phyloP scores from a whole-genome alignment of 2,329 filamentous ascomycete species.

The Venturia effusa region DNA sequence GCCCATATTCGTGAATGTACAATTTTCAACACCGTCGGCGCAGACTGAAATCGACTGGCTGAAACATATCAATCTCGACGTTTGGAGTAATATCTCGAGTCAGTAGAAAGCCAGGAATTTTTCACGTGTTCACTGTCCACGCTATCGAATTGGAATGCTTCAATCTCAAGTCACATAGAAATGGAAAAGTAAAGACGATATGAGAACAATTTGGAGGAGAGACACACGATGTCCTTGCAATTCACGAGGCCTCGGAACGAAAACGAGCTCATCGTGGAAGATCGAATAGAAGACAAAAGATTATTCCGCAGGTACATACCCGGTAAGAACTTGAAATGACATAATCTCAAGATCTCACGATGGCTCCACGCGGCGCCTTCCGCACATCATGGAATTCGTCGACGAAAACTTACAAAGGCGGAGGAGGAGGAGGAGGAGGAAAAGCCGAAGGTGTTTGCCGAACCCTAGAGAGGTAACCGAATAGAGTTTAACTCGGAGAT shows the following conservation, averaged over 20 bases:
- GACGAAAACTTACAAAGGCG: neutral
- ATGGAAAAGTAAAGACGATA: neutral
- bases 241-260: neutral
- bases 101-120: too few species aligned
- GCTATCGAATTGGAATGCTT: neutral
- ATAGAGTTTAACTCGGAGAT: neutral
- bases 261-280: neutral
- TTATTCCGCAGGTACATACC: neutral
- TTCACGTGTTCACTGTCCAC: too few species aligned
- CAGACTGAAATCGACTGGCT: too few species aligned
- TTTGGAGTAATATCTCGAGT: too few species aligned
- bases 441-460: neutral
- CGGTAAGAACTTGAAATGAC: neutral
- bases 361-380: neutral
- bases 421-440: neutral
- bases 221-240: neutral
- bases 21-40: too few species aligned
- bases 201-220: neutral
- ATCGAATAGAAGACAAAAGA: neutral
- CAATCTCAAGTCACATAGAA: neutral
- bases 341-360: neutral
- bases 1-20: too few species aligned
- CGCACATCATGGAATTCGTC: neutral
- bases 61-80: too few species aligned
- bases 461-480: neutral